These are phyloP conservation scores for Claviceps purpurea DNA, from an alignment of 2,329 filamentous ascomycete species.

Conservation along the genomic window DNA sequence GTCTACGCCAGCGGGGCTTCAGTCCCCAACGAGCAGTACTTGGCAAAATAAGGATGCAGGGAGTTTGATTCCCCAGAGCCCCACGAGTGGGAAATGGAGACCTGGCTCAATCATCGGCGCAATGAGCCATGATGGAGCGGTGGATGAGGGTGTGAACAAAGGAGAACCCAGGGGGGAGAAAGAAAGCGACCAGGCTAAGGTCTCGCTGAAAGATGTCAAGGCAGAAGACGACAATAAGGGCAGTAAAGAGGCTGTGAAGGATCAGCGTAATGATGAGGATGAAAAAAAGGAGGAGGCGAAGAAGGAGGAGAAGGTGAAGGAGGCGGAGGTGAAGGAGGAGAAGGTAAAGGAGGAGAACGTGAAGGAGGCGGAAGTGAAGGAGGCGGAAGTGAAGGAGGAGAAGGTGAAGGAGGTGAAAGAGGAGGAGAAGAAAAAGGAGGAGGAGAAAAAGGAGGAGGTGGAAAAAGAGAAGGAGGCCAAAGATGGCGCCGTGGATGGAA, in stretches of 20 bases:
- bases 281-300: slow-evolving; percentile 1
- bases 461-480: slow-evolving; percentile 13
- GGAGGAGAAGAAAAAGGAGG: slow-evolving; percentile 10
- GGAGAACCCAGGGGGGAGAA: slow-evolving; percentile 20
- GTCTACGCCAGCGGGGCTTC: slow-evolving; percentile 17
- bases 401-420: slow-evolving; percentile 10
- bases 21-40: slow-evolving; percentile 6
- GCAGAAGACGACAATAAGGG: slow-evolving; percentile 14
- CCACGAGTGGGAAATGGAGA: slow-evolving; percentile 7
- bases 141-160: slow-evolving; percentile 18
- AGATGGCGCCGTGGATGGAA: slow-evolving; percentile 13
- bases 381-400: slow-evolving; percentile 6
- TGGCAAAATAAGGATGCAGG: slow-evolving; percentile 4
- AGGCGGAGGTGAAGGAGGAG: slow-evolving; percentile 9
- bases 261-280: too few species aligned
- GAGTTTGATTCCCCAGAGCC: slow-evolving; percentile 8
- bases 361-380: slow-evolving; percentile 13
- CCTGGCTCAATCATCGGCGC: slow-evolving; percentile 7
- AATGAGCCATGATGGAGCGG: slow-evolving; percentile 13
- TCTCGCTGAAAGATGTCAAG: slow-evolving; percentile 15
- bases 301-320: slow-evolving; percentile 16
- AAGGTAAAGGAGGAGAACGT: slow-evolving; percentile 13
- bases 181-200: slow-evolving; percentile 26
- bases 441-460: slow-evolving; percentile 12
- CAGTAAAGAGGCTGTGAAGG: slow-evolving; percentile 4